phyloP scores from a whole-genome alignment of 257 asterid species.

The Pogostemon cablin region DNA sequence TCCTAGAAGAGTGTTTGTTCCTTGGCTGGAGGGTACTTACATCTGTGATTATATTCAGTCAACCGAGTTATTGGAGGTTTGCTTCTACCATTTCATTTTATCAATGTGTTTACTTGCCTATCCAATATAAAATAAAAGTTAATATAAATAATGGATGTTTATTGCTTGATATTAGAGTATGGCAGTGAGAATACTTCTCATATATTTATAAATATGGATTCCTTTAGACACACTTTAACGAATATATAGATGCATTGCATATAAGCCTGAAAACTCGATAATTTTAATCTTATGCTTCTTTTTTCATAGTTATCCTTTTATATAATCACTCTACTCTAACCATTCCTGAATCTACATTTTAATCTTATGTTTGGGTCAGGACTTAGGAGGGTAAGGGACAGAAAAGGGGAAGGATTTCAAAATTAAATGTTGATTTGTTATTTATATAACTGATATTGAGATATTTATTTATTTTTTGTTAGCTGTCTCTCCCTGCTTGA shows the following conservation, averaged over 20 bases:
- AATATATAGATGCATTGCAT: neutral
- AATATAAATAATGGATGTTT: neutral
- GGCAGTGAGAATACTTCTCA: conserved; percentile 3
- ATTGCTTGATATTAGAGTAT: conserved; percentile 19
- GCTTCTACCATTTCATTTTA: conserved; percentile 32
- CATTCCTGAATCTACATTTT: neutral
- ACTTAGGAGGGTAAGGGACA: neutral
- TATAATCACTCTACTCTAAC: neutral
- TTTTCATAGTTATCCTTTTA: neutral
- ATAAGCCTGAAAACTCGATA: neutral
- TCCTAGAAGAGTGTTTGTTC: conserved; percentile 88
- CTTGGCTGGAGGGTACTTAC: conserved; percentile 81
- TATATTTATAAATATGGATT: neutral
- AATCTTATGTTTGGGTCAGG: neutral
- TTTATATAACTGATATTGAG: neutral
- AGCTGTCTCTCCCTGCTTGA: neutral
- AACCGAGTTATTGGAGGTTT: conserved; percentile 80
- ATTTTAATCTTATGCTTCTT: neutral
- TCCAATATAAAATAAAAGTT: neutral
- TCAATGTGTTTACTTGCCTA: conserved; percentile 5
- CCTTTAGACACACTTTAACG: conserved; percentile 16
- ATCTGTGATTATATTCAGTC: conserved; percentile 88
- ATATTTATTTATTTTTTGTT: neutral
- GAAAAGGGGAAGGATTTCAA: neutral
- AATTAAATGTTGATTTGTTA: neutral